Conservation (phyloP, 176 grass and related monocot species). For the Oryza rufipogon region DNA sequence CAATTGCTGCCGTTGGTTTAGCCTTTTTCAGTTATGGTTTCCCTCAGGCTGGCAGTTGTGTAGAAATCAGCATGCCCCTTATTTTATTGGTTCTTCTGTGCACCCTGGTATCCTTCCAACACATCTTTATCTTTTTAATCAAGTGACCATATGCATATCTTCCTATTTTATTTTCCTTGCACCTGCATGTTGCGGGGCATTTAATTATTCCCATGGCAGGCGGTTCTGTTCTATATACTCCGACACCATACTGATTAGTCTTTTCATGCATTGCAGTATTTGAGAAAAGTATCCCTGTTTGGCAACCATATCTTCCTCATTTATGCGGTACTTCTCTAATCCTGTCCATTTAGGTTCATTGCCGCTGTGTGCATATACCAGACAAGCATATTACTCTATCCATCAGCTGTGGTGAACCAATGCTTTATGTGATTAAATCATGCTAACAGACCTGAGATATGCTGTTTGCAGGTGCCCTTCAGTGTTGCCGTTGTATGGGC, state of each 20-base stretch:
- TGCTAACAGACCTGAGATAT: slow-evolving; percentile 38
- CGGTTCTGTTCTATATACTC: slow-evolving; percentile 10
- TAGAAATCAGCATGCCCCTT: slow-evolving; percentile 92
- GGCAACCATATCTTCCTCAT: slow-evolving; percentile 91
- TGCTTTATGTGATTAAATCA: slow-evolving; percentile 12
- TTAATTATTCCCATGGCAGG: not conserved
- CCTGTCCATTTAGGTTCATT: slow-evolving; percentile 3
- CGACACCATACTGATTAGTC: slow-evolving; percentile 29
- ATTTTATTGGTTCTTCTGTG: slow-evolving; percentile 93
- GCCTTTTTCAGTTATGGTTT: slow-evolving; percentile 96
- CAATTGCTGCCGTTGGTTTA: slow-evolving; percentile 88
- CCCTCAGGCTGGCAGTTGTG: slow-evolving; percentile 93
- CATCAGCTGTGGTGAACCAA: not conserved
- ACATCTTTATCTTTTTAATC: slow-evolving; percentile 6
- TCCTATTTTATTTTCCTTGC: slow-evolving; percentile 35
- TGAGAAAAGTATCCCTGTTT: slow-evolving; percentile 83
- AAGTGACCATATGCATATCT: not conserved
- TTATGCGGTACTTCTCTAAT: slow-evolving; percentile 74
- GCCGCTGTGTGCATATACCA: not conserved
- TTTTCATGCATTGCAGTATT: slow-evolving; percentile 70
- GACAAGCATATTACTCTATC: not conserved
- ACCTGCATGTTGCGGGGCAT: not conserved
- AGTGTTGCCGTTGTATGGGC: slow-evolving; percentile 94
- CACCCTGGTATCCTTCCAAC: slow-evolving; percentile 67
- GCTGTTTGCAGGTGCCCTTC: slow-evolving; percentile 79